These are phyloP conservation scores for Cryptomeria japonica DNA, from an alignment of 75 land plant genomes.

Conservation along the genomic window DNA sequence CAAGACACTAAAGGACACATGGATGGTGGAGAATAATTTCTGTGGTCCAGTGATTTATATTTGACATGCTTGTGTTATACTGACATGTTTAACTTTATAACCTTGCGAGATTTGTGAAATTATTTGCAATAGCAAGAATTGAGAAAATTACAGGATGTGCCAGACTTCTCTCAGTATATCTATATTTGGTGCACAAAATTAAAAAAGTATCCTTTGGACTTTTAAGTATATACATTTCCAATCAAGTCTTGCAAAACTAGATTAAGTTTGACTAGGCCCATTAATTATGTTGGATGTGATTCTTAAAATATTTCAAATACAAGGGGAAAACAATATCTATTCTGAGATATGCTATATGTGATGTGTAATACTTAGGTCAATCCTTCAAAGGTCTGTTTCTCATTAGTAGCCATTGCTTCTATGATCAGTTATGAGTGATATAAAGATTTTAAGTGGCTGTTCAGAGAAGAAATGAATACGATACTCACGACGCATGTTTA, in stretches of 20 bases:
- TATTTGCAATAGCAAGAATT: background rate
- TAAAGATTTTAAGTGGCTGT: too few species aligned
- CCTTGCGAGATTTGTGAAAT: background rate
- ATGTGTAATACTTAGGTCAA: background rate
- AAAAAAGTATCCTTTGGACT: background rate
- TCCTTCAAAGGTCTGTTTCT: background rate
- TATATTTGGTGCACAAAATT: background rate
- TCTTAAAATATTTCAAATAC: background rate
- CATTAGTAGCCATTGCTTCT: background rate
- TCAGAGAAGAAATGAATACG: too few species aligned
- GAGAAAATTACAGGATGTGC: background rate
- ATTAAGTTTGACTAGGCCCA: background rate
- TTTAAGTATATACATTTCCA: background rate
- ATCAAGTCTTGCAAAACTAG: background rate
- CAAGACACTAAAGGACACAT: background rate
- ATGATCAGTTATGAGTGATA: background rate
- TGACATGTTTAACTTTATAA: background rate
- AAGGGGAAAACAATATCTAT: background rate
- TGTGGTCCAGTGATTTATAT: background rate
- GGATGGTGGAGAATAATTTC: background rate
- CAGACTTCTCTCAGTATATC: background rate
- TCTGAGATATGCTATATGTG: too few species aligned
- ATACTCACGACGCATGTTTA: too few species aligned
- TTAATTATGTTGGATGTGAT: background rate
- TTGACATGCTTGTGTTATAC: background rate